These are phyloP conservation scores for Aspergillus ellipticus DNA, from an alignment of 495 filamentous ascomycete genomes.

Conservation along the genomic window DNA sequence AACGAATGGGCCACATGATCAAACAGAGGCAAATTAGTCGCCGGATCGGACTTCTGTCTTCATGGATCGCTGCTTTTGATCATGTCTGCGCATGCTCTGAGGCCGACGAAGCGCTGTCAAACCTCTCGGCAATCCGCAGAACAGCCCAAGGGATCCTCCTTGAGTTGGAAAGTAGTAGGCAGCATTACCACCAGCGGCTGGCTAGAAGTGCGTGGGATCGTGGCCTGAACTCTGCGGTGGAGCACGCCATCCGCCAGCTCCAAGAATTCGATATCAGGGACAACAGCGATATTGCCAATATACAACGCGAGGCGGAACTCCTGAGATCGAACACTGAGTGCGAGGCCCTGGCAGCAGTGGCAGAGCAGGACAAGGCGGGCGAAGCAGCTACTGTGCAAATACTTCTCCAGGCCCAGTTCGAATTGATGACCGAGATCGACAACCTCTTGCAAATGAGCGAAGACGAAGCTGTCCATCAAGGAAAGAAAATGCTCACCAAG, in stretches of 20 bases:
- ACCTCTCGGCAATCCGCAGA: constrained; percentile 73
- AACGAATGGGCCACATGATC: constrained; percentile 75
- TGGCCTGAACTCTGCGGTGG: constrained; percentile 78
- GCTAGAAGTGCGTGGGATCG: constrained; percentile 81
- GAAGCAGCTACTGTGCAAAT: constrained; percentile 75
- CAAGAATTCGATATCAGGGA: constrained; percentile 70
- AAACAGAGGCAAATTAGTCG: constrained; percentile 79
- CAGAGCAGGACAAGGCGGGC: constrained; percentile 78
- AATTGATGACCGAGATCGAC: constrained; percentile 76
- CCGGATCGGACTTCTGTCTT: constrained; percentile 74
- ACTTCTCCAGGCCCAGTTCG: constrained; percentile 85
- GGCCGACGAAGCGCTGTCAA: constrained; percentile 60
- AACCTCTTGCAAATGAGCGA: constrained; percentile 78
- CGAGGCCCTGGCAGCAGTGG: constrained; percentile 70
- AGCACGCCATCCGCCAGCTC: constrained; percentile 77
- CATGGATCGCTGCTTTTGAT: constrained; percentile 94
- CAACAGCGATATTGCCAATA: constrained; percentile 62
- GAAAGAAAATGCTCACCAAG: constrained; percentile 71
- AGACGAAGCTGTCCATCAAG: constrained; percentile 72
- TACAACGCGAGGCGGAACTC: constrained; percentile 79
- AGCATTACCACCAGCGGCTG: constrained; percentile 82
- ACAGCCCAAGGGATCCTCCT: constrained; percentile 81
- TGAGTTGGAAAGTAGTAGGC: constrained; percentile 83
- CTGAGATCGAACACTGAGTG: constrained; percentile 79
- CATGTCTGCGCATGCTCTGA: constrained; percentile 68